Percentiles rank a stretch among this genome's conserved stretches.
These are phyloP conservation scores for Colletotrichum sp. DNA, from an alignment of 2,329 filamentous ascomycete genomes.

Conservation along the genomic window DNA sequence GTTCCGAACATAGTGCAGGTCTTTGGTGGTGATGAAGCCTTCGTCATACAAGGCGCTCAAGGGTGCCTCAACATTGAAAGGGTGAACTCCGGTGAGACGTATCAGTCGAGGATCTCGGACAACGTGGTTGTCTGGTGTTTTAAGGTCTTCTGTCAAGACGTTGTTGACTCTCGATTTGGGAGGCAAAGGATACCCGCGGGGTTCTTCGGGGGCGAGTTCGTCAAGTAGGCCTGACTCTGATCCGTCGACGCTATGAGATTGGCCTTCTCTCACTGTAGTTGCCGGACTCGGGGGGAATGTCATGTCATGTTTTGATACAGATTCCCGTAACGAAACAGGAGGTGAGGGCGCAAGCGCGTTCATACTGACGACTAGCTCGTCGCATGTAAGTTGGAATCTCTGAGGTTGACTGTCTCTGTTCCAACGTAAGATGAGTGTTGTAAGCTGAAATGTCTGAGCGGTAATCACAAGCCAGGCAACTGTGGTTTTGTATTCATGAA, in stretches of 20 bases:
- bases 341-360: neutral
- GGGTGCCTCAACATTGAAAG: constrained; percentile 89
- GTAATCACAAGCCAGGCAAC: neutral
- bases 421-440: neutral
- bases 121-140: constrained; percentile 84
- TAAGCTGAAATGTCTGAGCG: neutral
- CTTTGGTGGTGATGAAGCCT: constrained; percentile 85
- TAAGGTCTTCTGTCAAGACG: constrained; percentile 76
- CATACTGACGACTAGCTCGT: neutral
- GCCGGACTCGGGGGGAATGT: constrained; percentile 43
- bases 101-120: constrained; percentile 81
- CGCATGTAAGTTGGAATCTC: neutral
- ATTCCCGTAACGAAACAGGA: neutral
- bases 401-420: neutral
- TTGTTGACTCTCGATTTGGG: constrained; percentile 64
- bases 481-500: neutral
- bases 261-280: constrained; percentile 40
- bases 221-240: constrained; percentile 17
- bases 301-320: constrained; percentile 12
- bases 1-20: constrained; percentile 91
- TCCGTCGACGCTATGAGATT: constrained; percentile 36
- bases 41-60: constrained; percentile 76
- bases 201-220: constrained; percentile 17
- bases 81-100: constrained; percentile 84
- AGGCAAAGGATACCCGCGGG: constrained; percentile 65